Conservation (phyloP, 2,329 filamentous ascomycete genomes). For the Geosmithia morbida region DNA sequence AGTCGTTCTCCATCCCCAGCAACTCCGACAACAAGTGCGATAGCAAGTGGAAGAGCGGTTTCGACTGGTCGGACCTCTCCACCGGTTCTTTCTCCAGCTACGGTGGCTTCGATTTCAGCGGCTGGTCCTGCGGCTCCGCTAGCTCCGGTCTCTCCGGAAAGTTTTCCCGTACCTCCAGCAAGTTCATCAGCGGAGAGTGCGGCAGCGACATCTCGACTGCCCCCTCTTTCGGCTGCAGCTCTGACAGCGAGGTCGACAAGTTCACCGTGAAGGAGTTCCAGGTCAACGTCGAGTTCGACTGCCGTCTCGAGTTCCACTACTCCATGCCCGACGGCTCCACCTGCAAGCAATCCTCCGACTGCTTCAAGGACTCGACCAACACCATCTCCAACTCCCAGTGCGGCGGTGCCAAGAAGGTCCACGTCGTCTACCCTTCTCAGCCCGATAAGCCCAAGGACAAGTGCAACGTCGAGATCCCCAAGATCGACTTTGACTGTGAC, state of each 20-base stretch:
- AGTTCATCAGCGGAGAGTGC: slow-evolving; percentile 46
- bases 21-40: slow-evolving; percentile 70
- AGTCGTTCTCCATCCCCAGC: slow-evolving; percentile 48
- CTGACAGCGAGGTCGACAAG: slow-evolving; percentile 17
- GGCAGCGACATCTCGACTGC: slow-evolving; percentile 26
- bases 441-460: slow-evolving; percentile 35
- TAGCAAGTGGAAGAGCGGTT: slow-evolving; percentile 53
- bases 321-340: slow-evolving; percentile 67
- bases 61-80: slow-evolving; percentile 53
- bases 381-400: slow-evolving; percentile 55
- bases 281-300: slow-evolving; percentile 59
- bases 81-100: slow-evolving; percentile 50
- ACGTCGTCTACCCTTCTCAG: slow-evolving; percentile 51
- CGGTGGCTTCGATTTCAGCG: slow-evolving; percentile 58
- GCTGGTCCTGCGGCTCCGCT: slow-evolving; percentile 53
- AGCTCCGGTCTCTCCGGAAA: slow-evolving; percentile 8
- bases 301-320: slow-evolving; percentile 75
- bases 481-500: slow-evolving; percentile 60
- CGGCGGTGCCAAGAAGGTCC: slow-evolving; percentile 75
- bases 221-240: slow-evolving; percentile 43
- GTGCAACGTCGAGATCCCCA: slow-evolving; percentile 62
- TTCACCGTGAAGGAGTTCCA: slow-evolving; percentile 65
- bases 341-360: slow-evolving; percentile 66
- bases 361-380: slow-evolving; percentile 38
- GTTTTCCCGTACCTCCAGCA: slow-evolving; percentile 15